Base-by-base conservation (phyloP, 371 early-diverging fungal genomes). In the Apophysomyces elegans region DNA sequence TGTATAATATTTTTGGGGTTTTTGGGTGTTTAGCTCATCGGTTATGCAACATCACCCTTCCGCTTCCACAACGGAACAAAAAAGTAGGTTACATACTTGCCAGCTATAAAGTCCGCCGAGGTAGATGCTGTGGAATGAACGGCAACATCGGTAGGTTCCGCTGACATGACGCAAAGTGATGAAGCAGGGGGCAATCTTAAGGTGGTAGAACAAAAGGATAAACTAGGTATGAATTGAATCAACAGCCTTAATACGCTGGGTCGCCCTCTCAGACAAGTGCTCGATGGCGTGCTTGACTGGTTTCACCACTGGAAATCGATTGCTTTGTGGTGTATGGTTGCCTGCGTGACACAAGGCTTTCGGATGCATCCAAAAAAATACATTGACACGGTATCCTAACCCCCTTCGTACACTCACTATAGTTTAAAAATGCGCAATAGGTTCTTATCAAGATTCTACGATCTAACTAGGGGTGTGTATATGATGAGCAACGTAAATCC, bases 81-180 rank as follows among this genome's bases (percentile, higher is more conserved):
- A 26, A 26, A 26, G 32, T 26, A 26, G 32, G 32, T 26, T 26
- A 26, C 77, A 72, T 75, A 83, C 83, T 78, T 83, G 72, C 83
- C 83, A 37, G 83, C 71, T 47, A 83, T 63, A 65, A 83, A 83
- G 38, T 82, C 83, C 8, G 79, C 81, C 26, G 62, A 65, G 43
- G 81, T 69, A 57, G 77, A 78, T 11, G 67, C 46, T 44, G 59
- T 45, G 37, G 59, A 47, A 37, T 46, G 59, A 11, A 46, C 54
- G n/a, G 60, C 60, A 16, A 65, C 39, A 56, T 47, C 59, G n/a
- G 59, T 18, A 26, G 60, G 45, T 59, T 59, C 59, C 14, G 56
- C 37, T 2, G 65, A 54, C 60, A 65, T 65, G 54, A 18, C 9
- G 35, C 32, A 7, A 50, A 47, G 0, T 21, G 54, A 18, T 21